These are phyloP conservation scores for Ailanthus altissimus DNA, from an alignment of 345 rosid species.

Conservation along the genomic window DNA sequence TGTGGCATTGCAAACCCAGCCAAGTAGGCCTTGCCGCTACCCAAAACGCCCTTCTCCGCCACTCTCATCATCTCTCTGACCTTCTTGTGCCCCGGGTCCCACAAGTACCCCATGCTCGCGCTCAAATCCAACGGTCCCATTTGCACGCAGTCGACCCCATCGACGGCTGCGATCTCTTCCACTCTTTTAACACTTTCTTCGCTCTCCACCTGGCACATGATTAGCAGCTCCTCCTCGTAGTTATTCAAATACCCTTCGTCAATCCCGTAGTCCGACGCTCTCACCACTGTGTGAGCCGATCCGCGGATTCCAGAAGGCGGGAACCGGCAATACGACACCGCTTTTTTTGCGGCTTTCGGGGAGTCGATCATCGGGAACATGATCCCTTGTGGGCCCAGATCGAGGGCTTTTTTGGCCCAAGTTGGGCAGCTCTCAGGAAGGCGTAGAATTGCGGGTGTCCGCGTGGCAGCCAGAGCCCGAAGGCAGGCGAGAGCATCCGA, in stretches of 20 bases:
- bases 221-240: slow-evolving; percentile 65
- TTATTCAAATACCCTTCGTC: slow-evolving; percentile 75
- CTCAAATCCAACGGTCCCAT: slow-evolving; percentile 97
- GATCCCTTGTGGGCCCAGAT: slow-evolving; percentile 86
- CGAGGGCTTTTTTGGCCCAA: slow-evolving; percentile 92
- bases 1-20: slow-evolving; percentile 74
- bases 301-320: slow-evolving; percentile 86
- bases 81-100: slow-evolving; percentile 95
- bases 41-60: slow-evolving; percentile 72
- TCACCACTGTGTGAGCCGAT: slow-evolving; percentile 79
- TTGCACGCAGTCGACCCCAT: slow-evolving; percentile 89
- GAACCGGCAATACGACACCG: slow-evolving; percentile 79
- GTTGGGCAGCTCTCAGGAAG: slow-evolving; percentile 68
- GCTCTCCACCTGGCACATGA: slow-evolving; percentile 94
- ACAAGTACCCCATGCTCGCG: slow-evolving; percentile 79
- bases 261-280: slow-evolving; percentile 80
- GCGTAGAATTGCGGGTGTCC: slow-evolving; percentile 69
- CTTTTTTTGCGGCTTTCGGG: slow-evolving; percentile 59
- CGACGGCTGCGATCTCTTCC: slow-evolving; percentile 74
- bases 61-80: slow-evolving; percentile 63
- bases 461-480: slow-evolving; percentile 60
- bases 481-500: slow-evolving; percentile 67
- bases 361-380: slow-evolving; percentile 93
- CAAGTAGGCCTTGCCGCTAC: slow-evolving; percentile 59
- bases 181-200: slow-evolving; percentile 63